These are phyloP conservation scores for Tubosaeta sp. DNA, from an alignment of 768 basidiomycete species.

Conservation along the genomic window DNA sequence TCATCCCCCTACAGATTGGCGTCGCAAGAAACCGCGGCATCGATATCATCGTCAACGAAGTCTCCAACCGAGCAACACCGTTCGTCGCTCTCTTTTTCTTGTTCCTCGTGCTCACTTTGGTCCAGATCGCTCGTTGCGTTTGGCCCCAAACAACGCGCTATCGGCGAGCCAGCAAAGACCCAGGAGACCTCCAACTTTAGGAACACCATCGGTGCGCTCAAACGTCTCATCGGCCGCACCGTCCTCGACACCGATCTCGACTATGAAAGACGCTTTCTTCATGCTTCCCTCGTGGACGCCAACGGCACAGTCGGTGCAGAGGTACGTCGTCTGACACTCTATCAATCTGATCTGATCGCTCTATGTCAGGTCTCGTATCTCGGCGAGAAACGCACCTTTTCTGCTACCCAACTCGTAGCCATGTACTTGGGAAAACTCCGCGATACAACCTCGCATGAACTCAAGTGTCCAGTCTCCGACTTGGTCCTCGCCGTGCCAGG, in stretches of 20 bases:
- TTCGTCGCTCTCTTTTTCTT: constrained; percentile 39
- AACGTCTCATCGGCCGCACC: constrained; percentile 84
- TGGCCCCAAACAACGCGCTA: constrained; percentile 82
- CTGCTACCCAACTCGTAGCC: constrained; percentile 87
- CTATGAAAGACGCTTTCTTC: constrained; percentile 88
- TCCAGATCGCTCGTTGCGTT: constrained; percentile 90
- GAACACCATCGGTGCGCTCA: constrained; percentile 92
- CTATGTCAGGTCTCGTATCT: constrained; percentile 74
- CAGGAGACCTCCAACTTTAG: constrained; percentile 98
- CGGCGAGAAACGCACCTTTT: constrained; percentile 74
- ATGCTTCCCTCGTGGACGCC: constrained; percentile 81
- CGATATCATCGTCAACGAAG: constrained; percentile 98
- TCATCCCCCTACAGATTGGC: constrained; percentile 60
- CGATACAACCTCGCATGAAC: constrained; percentile 80
- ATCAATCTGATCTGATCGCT: constrained; percentile 9
- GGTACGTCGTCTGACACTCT: constrained; percentile 39
- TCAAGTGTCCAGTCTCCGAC: constrained; percentile 83
- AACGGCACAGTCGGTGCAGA: constrained; percentile 79
- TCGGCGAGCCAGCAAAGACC: constrained; percentile 95
- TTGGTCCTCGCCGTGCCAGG: constrained; percentile 95
- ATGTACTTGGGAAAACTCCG: constrained; percentile 89
- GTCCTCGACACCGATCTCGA: constrained; percentile 77
- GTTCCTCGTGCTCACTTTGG: neutral
- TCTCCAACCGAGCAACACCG: constrained; percentile 96
- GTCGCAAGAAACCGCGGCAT: constrained; percentile 94